These are phyloP conservation scores for Hortaea werneckii DNA, from an alignment of 2,329 filamentous ascomycete genomes.

Conservation along the genomic window DNA sequence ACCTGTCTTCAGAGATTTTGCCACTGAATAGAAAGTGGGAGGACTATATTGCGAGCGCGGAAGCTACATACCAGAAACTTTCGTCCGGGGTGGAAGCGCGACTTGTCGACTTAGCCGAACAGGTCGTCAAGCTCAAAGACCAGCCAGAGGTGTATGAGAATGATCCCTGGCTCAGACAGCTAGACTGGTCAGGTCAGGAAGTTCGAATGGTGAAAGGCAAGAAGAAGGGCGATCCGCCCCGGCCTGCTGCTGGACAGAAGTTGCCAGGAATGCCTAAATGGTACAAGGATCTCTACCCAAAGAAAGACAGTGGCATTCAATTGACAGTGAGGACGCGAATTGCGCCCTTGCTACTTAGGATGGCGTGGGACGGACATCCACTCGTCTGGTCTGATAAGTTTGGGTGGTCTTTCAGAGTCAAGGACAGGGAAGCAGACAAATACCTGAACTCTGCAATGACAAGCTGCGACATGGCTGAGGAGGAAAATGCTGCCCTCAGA, in stretches of 20 bases:
- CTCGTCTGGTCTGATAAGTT: constrained; percentile 87
- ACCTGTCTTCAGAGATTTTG: constrained; percentile 86
- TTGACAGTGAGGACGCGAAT: constrained; percentile 81
- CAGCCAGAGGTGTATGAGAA: constrained; percentile 58
- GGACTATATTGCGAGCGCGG: constrained; percentile 70
- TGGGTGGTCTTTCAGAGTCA: constrained; percentile 85
- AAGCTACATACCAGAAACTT: constrained; percentile 70
- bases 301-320: constrained; percentile 56
- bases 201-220: constrained; percentile 85
- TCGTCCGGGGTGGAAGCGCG: constrained; percentile 69
- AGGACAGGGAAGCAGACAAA: constrained; percentile 47
- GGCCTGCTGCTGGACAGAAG: constrained; percentile 76
- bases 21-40: constrained; percentile 86
- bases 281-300: constrained; percentile 85
- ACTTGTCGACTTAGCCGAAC: constrained; percentile 61
- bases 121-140: constrained; percentile 64
- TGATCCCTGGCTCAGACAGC: constrained; percentile 85
- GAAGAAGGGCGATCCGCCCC: constrained; percentile 69
- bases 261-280: constrained; percentile 88
- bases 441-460: constrained; percentile 65
- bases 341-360: constrained; percentile 69
- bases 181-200: constrained; percentile 93
- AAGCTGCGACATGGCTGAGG: constrained; percentile 65
- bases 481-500: constrained; percentile 54
- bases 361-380: constrained; percentile 84